These are phyloP conservation scores for Typha latifolia DNA, from an alignment of 176 grass and related monocot species.

Conservation along the genomic window DNA sequence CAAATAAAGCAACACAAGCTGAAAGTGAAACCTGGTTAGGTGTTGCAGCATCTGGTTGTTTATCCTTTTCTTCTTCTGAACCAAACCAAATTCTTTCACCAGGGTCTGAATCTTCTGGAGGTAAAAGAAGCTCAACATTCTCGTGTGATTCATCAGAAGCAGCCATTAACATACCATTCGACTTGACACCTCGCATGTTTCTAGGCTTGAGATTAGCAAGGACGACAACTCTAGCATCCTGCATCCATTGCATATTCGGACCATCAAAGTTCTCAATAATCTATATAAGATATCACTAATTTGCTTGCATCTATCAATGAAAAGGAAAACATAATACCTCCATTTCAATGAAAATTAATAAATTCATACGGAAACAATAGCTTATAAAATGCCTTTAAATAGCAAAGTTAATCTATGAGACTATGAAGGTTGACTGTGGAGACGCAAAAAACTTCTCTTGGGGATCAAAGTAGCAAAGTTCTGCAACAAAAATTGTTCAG, in stretches of 20 bases:
- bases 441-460: not conserved
- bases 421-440: not conserved
- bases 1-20: not conserved
- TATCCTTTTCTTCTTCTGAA: constrained; percentile 52
- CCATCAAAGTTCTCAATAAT: not conserved
- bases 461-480: not conserved
- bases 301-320: not conserved
- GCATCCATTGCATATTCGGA: constrained; percentile 12
- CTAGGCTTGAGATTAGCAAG: constrained; percentile 89
- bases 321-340: not conserved
- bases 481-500: not conserved
- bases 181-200: constrained; percentile 96
- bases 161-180: constrained; percentile 98
- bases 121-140: constrained; percentile 71
- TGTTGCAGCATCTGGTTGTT: constrained; percentile 51
- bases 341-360: not conserved
- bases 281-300: not conserved
- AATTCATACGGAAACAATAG: not conserved
- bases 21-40: constrained; percentile 68
- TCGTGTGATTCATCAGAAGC: constrained; percentile 87
- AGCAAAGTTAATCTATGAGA: not conserved
- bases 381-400: not conserved
- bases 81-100: constrained; percentile 98
- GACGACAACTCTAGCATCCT: constrained; percentile 78
- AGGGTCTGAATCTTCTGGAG: constrained; percentile 70